Evolutionary conservation across 441 rosid genomes (phyloP), one percentile per base, ranked within the genome.

Genomic region (Gossypium trilobum): DNA sequence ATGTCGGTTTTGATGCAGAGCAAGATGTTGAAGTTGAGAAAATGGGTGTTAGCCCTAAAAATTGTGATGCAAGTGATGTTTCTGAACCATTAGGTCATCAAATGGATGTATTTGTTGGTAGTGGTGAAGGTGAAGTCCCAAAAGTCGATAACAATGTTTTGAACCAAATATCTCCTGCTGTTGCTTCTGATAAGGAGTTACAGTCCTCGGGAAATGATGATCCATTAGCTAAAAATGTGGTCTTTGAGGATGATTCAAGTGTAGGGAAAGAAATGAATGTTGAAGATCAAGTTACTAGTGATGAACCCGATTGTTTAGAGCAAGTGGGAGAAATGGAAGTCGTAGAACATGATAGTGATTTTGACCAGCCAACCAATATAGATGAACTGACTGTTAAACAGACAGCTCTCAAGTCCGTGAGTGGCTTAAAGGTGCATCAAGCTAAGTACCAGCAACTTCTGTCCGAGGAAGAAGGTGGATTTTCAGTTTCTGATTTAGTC

Each of bases 381-480:
- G 82, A 79, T 70, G 82, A 81, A 44, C 77, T 74, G 46, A 23
- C 61, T 68, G 70, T 58, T 69, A 78, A 68, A 71, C 64, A 33
- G 54, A 69, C 72, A 78, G 75, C 20, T 56, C 14, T 42, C 50
- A 73, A 44, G 63, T 57, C 64, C 9, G 80, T 59, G 39, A 74
- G 65, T 79, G 62, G 51, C 11, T 72, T 52, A 48, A 75, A 67
- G 50, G 75, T 27, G 55, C 73, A 79, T 62, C 84, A 73, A 75
- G 85, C 80, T 56, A 72, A 69, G 44, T 87, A 85, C 83, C 76
- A 60, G 78, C 76, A 64, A 77, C 79, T 85, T 68, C 85, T 76
- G 1, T 74, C 42, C 19, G 81, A 78, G 46, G 82, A 78, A 55
- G 84, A 84, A 72, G 81, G 75, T 20, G 79, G 63, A 42, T 82